Base-by-base conservation (phyloP, 148 eudicot species). In the Rhododendron ferrugineum region DNA sequence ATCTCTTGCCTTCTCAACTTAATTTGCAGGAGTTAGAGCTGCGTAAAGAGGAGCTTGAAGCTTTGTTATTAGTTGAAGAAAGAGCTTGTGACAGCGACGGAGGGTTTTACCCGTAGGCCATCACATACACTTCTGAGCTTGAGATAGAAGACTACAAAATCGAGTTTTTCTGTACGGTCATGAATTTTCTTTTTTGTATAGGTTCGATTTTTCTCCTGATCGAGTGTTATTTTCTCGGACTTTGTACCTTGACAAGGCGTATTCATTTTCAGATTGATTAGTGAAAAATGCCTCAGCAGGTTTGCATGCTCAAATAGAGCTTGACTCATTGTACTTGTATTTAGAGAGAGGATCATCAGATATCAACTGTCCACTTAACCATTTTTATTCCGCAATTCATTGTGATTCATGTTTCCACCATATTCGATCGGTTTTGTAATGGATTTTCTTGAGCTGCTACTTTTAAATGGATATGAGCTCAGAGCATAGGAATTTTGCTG, bases 1-100 rank as follows among this genome's bases (percentile, higher is more conserved):
- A 30, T 34, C 36, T 64, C 28, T 56, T 73, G 32, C 4, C 16
- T 9, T 78, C 7, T 46, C 82, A 80, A 88, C 70, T 64, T n/a
- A n/a, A n/a, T n/a, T 84, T 89, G 87, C 92, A 96, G 98, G 98
- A 95, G 42, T 81, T 94, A 68, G 95, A 96, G 90, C 90, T 87
- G 68, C 92, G 91, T 56, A 88, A 91, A 78, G 90, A 91, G 88
- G 98, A 96, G 82, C 98, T 95, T 26, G 96, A 96, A 88, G 89
- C 96, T 84, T 84, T 94, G 90, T 85, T 96, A 89, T 86, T 96
- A 90, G 60, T 91, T 46, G 87, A 80, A 20, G 92, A 93, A n/a
- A 76, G 82, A 11, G 93, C 68, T 75, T 93, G 87, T 88, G 78
- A 32, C 72, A 26, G 30, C 2, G 11, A 26, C 1, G 2, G 4